Base-by-base conservation (phyloP, 768 basidiomycete genomes). In the Agrocybe praecox region DNA sequence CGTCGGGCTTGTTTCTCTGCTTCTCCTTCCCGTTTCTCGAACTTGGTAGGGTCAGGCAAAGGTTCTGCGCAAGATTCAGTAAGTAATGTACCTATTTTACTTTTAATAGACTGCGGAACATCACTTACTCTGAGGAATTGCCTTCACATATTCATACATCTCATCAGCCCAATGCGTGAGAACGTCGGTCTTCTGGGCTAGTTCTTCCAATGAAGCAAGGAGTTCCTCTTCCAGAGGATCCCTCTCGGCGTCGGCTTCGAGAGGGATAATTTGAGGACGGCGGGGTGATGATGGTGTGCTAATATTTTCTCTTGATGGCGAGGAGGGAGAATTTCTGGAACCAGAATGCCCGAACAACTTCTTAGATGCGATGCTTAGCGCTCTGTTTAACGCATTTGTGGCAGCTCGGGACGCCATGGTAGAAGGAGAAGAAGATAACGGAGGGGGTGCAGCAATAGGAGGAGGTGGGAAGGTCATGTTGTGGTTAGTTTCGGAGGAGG, bases 181-280 rank as follows among this genome's bases (percentile, higher is more conserved):
- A 51, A 96, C 94, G 58, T 92, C 88, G 32, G 96, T 96, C 81
- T 98, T 99, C 79, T 97, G 93, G 32, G 96, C 96, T 2, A 96
- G 76, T 60, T 96, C 91, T 67, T 98, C 96, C 43, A 98, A 75
- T 18, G 75, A 71, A 2, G 79, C 84, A n/a, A 97, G 74, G n/a
- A 97, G 71, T 57, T 86, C 84, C 58, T 96, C 92, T 63, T 97
- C 94, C 62, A 90, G 75, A 1, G 88, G 88, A 64, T 91, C 88
- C 18, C 81, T 71, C 58, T 78, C 75, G 6, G 67, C 74, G 46
- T 78, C 79, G 6, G 72, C 74, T 48, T 78, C 81, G 49, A 76
- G 58, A 2, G 79, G 65, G 40, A 88, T 76, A 24, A 87, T 77
- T 46, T 82, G 86, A 8, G 79, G 75, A 36, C 85, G 75, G 26